Percentiles rank a stretch among this genome's conserved stretches.
phyloP scores from a whole-genome alignment of 139 green algal species.

The Micromonas pusilla region DNA sequence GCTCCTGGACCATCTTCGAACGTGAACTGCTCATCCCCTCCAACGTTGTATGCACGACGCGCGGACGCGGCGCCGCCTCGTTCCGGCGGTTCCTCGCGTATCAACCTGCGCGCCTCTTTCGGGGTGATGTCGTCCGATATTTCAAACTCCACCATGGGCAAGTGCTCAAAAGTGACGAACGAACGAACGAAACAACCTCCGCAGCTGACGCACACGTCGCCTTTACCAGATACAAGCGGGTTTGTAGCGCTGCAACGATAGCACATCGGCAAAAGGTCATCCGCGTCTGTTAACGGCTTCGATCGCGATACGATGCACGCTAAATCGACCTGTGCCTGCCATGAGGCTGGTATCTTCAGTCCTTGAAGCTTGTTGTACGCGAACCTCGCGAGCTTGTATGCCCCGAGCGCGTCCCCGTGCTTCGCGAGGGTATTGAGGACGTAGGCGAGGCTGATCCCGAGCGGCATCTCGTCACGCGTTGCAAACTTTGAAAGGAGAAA shows the following conservation, averaged over 20 bases:
- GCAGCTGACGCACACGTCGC: constrained; percentile 66
- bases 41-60: no score
- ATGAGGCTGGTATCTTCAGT: constrained; percentile 48
- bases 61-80: not conserved
- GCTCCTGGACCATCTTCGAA: constrained; percentile 39
- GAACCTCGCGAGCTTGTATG: constrained; percentile 70
- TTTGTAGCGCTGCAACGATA: constrained; percentile 64
- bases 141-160: constrained; percentile 74
- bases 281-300: constrained; percentile 55
- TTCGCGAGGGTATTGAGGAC: constrained; percentile 54
- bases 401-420: constrained; percentile 50
- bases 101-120: constrained; percentile 40
- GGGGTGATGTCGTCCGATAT: constrained; percentile 57
- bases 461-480: constrained; percentile 14
- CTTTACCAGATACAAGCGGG: constrained; percentile 52
- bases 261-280: constrained; percentile 67
- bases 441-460: constrained; percentile 43
- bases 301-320: constrained; percentile 39
- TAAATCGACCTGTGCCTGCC: constrained; percentile 56
- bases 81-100: constrained; percentile 19
- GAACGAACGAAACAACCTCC: constrained; percentile 57
- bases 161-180: constrained; percentile 73
- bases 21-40: constrained; percentile 25
- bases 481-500: constrained; percentile 53
- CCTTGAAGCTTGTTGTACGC: constrained; percentile 62